Evolutionary conservation across 2,329 filamentous ascomycete genomes (phyloP).

Genomic region (Ceratocystis lukuohia): DNA sequence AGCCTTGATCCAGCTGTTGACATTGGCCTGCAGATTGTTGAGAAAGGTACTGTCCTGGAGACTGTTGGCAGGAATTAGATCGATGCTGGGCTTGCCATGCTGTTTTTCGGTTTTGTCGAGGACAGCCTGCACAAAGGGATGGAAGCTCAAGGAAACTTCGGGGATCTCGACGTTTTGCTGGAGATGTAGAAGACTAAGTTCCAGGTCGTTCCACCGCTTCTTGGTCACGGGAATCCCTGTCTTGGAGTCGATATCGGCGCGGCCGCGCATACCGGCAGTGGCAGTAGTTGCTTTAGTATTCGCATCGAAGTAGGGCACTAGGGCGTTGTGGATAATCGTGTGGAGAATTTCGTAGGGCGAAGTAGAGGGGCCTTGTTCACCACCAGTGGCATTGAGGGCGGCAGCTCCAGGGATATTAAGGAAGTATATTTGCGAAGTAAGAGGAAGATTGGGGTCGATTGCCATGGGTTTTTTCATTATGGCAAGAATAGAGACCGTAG

Average conservation of each 20-base stretch:
- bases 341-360: constrained; percentile 90
- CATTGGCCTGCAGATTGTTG: constrained; percentile 82
- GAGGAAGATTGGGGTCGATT: constrained; percentile 68
- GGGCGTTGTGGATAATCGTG: constrained; percentile 76
- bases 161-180: constrained; percentile 98
- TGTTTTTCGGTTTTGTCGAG: constrained; percentile 62
- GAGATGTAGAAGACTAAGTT: constrained; percentile 76
- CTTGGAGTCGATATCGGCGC: constrained; percentile 77
- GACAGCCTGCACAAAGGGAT: constrained; percentile 75
- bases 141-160: constrained; percentile 73
- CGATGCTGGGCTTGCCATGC: constrained; percentile 56
- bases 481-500: constrained; percentile 74
- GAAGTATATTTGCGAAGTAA: constrained; percentile 81
- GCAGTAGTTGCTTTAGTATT: constrained; percentile 67
- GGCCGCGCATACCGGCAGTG: constrained; percentile 51
- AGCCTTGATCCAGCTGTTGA: constrained; percentile 97
- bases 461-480: constrained; percentile 81
- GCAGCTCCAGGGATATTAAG: constrained; percentile 80
- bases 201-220: constrained; percentile 89
- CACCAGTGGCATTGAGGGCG: constrained; percentile 49
- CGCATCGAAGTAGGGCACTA: constrained; percentile 95
- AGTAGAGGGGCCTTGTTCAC: constrained; percentile 56
- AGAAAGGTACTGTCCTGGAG: constrained; percentile 82
- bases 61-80: constrained; percentile 62
- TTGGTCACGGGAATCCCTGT: constrained; percentile 94